A percentile compares a stretch with the other conserved stretches of the same genome.
These are phyloP conservation scores for Beauveria sp. DNA, from an alignment of 2,329 filamentous ascomycete species.

Conservation along the genomic window DNA sequence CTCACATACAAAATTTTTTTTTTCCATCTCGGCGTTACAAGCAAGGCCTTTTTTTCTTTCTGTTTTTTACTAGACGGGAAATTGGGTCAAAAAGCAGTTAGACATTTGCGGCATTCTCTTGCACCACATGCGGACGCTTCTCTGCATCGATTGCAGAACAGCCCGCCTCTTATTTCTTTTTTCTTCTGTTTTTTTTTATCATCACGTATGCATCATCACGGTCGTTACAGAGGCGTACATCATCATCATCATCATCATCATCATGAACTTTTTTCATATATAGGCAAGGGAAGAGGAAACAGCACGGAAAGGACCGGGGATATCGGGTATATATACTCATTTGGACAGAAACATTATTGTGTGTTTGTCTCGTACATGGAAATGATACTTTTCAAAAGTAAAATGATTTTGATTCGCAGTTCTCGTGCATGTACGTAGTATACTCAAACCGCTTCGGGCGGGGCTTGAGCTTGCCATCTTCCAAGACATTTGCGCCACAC, in stretches of 20 bases:
- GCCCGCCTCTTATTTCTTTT: background rate
- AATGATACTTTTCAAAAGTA: background rate
- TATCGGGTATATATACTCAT: background rate
- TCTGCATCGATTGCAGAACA: background rate
- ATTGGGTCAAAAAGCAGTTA: slow-evolving; percentile 8
- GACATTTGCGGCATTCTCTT: slow-evolving; percentile 7
- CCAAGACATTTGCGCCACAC: background rate
- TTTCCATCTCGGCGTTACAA: background rate
- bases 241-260: background rate
- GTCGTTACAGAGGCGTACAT: slow-evolving; percentile 9
- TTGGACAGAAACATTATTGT: background rate
- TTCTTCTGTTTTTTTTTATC: background rate
- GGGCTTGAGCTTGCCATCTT: background rate
- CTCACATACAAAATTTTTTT: background rate
- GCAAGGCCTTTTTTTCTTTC: slow-evolving; percentile 1
- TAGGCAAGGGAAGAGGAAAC: background rate
- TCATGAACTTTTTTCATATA: background rate
- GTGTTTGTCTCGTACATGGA: background rate
- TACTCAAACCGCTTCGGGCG: background rate
- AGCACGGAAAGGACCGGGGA: background rate
- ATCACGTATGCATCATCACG: slow-evolving; percentile 3
- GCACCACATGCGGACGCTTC: background rate
- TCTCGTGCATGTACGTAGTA: background rate
- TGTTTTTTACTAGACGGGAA: slow-evolving; percentile 5
- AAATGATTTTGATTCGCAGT: background rate